Evolutionary conservation across 768 basidiomycete species (phyloP).

Genomic region (Auricularia sp.): DNA sequence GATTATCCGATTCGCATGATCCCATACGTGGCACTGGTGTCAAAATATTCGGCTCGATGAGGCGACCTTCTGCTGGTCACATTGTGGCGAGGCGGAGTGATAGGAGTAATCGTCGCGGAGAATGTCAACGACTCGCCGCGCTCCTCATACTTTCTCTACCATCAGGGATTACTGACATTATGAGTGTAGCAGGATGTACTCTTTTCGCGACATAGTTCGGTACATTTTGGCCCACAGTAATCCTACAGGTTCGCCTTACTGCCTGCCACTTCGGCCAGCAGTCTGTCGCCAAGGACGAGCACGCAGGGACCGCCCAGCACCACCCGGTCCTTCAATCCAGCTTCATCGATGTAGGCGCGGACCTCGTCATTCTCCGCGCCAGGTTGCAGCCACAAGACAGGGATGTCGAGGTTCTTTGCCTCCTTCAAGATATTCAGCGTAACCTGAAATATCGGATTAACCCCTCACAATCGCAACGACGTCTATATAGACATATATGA

Average conservation of each 20-base stretch:
- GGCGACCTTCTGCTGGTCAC: no score
- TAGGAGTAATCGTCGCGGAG: no score
- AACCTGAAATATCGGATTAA: slow-evolving; percentile 33
- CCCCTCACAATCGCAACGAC: neutral
- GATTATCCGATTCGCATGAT: no score
- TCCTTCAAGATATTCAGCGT: slow-evolving; percentile 59
- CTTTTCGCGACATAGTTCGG: no score
- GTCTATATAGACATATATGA: neutral
- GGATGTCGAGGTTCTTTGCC: slow-evolving; percentile 60
- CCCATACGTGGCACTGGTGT: no score
- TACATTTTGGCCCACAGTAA: no score
- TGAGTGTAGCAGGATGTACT: no score
- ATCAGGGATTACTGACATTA: no score
- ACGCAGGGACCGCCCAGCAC: slow-evolving; percentile 79
- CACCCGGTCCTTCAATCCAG: slow-evolving; percentile 54
- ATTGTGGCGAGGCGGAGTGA: no score
- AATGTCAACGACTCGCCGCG: no score
- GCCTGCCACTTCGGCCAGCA: neutral
- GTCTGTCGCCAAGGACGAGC: slow-evolving; percentile 58
- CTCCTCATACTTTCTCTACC: no score
- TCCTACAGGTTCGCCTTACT: neutral
- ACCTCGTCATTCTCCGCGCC: slow-evolving; percentile 69
- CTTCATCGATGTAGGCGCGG: slow-evolving; percentile 51
- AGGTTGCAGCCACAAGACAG: slow-evolving; percentile 82
- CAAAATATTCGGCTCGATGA: no score